Evolutionary conservation across 129 eudicot genomes (phyloP).

Genomic region (Lonicera japonica): DNA sequence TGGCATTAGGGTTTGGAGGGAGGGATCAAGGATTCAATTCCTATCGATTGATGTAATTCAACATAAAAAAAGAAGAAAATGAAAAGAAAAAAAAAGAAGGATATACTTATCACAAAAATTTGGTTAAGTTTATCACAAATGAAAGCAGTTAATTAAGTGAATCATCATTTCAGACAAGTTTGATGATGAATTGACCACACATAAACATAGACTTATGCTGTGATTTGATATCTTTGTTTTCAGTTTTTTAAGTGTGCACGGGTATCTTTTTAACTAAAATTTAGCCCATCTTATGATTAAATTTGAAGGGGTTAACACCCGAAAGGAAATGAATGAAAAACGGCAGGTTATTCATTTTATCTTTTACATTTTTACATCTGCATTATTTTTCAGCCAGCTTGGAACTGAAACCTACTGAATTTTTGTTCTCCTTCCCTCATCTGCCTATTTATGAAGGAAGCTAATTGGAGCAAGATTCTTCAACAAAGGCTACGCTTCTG

Average conservation of each 20-base stretch:
- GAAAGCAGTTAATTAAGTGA: no score
- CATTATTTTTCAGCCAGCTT: neutral
- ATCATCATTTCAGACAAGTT: no score
- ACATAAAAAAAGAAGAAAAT: no score
- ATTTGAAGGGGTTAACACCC: neutral
- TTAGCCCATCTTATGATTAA: neutral
- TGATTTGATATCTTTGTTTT: no score
- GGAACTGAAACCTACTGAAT: conserved; percentile 2
- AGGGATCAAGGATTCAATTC: no score
- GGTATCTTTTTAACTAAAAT: neutral
- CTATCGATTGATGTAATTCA: no score
- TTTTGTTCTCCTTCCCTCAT: conserved; percentile 1
- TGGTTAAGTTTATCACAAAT: no score
- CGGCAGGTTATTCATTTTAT: neutral
- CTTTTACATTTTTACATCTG: neutral
- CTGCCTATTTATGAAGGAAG: conserved; percentile 46
- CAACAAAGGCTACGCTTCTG: conserved; percentile 70
- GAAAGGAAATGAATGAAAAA: neutral
- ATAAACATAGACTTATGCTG: no score
- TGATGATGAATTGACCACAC: no score
- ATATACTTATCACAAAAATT: no score
- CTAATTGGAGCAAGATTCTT: conserved; percentile 92
- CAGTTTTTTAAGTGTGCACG: neutral
- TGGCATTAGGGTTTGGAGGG: no score
- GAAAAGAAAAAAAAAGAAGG: no score